Evolutionary conservation across 108 stramenopile species (phyloP), one percentile per base, ranked within the genome.

Genomic region (Licmophora abbreviata): DNA sequence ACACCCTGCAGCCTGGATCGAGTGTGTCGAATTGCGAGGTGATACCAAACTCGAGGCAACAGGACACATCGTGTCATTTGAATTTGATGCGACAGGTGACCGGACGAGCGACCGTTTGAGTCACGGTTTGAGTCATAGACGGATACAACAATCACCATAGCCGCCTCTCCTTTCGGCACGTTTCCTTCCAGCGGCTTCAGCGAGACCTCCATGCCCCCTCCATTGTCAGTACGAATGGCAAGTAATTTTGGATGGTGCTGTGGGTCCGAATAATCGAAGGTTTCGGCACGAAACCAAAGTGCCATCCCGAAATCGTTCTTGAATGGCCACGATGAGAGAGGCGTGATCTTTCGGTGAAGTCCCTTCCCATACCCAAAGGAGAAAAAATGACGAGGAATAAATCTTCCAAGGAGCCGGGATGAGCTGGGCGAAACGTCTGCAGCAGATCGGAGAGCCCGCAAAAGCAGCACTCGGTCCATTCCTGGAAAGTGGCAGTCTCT

Each of bases 291-390:
- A 49, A 89, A 89, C 77, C 77, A 83, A 27, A 78, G 53, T 9
- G 87, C 81, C 73, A 79, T 68, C 17, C 77, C 78, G 64, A 83
- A 89, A 44, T 84, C 76, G 54, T 78, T 63, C 36, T 68, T 76
- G 58, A 89, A 89, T 31, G 87, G 87, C 87, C 87, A 89, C 38
- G 73, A 22, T 29, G 64, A 34, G 11, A 71, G 50, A 20, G 60
- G 61, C 30, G 48, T 56, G 22, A 68, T 68, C 21, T 63, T 65
- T 43, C 79, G 57, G 7, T 17, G 20, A 0, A 77, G 44, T 8
- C 72, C 68, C 18, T 47, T 54, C 28, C 63, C 64, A 0, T 47
- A 24, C 1, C 63, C 60, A 56, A 83, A 81, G 1, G 73, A 71
- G 45, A 88, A 88, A 46, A 88, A 83, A 11, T 64, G 54, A 21